phyloP scores from a whole-genome alignment of 345 rosid genomes.

The Laguncularia racemosa region DNA sequence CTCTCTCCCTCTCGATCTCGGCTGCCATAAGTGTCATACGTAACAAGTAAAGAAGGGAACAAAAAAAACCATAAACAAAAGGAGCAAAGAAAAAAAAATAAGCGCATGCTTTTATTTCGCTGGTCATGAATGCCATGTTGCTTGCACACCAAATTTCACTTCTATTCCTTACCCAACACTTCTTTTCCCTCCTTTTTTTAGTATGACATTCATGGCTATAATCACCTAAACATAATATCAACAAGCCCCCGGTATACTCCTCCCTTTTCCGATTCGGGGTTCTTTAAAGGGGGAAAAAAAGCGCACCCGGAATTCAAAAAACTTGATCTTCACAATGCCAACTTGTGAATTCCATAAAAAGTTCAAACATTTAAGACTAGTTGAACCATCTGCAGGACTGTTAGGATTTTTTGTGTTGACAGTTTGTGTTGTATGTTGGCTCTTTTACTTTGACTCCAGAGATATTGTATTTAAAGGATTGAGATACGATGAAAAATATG shows the following conservation, averaged over 20 bases:
- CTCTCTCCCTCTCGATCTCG: background rate
- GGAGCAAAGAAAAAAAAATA: background rate
- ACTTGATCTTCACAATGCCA: background rate
- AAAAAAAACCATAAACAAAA: background rate
- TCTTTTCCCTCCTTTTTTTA: background rate
- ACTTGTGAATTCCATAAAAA: slow-evolving; percentile 1
- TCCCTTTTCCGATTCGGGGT: background rate
- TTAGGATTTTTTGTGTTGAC: slow-evolving; percentile 8
- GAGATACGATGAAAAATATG: background rate
- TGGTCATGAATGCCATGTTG: too few relatives aligned
- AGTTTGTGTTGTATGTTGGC: slow-evolving; percentile 6
- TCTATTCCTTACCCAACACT: slow-evolving; percentile 1
- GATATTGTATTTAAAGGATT: background rate
- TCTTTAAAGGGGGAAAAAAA: too few relatives aligned
- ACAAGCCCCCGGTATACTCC: background rate
- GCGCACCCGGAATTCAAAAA: too few relatives aligned
- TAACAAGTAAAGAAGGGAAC: slow-evolving; percentile 9
- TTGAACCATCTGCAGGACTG: slow-evolving; percentile 7
- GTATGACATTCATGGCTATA: background rate
- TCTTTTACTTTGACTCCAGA: slow-evolving; percentile 4
- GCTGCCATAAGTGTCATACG: slow-evolving; percentile 5
- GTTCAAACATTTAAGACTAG: slow-evolving; percentile 9
- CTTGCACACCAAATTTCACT: background rate
- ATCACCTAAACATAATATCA: background rate
- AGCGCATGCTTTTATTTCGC: background rate